Base-by-base conservation (phyloP, 2,329 filamentous ascomycete genomes). In the Cladosporium sp. region DNA sequence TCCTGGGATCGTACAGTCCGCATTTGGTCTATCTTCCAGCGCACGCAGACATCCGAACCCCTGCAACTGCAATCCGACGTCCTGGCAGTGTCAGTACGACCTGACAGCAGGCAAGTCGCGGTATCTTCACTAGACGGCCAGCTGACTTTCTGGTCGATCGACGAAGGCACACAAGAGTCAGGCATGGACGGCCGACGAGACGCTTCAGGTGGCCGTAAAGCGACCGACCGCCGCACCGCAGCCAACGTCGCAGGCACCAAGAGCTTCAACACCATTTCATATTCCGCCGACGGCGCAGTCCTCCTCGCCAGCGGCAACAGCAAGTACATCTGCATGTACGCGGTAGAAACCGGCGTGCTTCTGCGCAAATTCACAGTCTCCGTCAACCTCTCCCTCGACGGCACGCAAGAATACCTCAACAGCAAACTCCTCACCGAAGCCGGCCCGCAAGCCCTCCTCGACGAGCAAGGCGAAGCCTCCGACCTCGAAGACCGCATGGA, bases 321-420 rank as follows among this genome's bases (percentile, higher is more conserved):
- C 83, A 99, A 99, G 73, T 96, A 95, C 69, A 96, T 99, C 47
- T 97, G 93, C 66, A 71, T 99, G 52, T 99, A 99, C 71, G 92
- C 95, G n/a, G 89, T 95, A 27, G 84, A 84, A 52, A 95, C 92
- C 1, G 90, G 93, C 68, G 89, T 93, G 1, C 74, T 99, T 9
- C 76, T 97, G 50, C 96, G 95, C 68, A 96, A 96, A 66, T 99
- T 87, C 65, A 96, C 92, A 1, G 91, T 97, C 62, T 95, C 89
- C 60, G 82, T 96, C 63, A 99, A 99, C 69, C 76, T 96, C n/a
- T 95, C 91, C 1, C 76, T 99, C 2, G 91, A 95, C 17, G 93
- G 93, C 41, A 99, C 93, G 1, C 92, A 97, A 65, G 93, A 99
- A 68, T 96, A 95, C 69, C 79, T 99, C 58, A 97, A 96, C 77